Evolutionary conservation across 2,329 filamentous ascomycete genomes (phyloP).

Genomic region (Diaporthe eres): DNA sequence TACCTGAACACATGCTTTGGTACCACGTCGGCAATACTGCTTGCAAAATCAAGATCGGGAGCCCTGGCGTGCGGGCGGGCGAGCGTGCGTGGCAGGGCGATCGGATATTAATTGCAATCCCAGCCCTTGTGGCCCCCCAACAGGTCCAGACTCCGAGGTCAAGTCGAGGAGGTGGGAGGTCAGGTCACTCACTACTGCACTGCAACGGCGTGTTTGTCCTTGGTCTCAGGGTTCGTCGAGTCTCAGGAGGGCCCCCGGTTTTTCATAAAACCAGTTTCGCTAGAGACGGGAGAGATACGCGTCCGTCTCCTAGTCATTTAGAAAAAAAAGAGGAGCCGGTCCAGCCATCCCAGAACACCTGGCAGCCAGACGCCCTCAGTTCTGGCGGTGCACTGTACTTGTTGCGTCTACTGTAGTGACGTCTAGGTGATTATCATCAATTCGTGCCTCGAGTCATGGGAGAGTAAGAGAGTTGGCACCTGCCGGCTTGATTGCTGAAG

Average conservation of each 20-base stretch:
- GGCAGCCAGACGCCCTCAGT: constrained; percentile 19
- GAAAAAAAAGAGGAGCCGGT: constrained; percentile 17
- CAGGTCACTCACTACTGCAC: constrained; percentile 3
- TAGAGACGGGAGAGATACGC: constrained; percentile 22
- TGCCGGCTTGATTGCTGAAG: not conserved
- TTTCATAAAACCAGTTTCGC: constrained; percentile 39
- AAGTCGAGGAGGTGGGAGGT: not conserved
- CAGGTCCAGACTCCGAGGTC: not conserved
- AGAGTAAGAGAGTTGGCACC: not conserved
- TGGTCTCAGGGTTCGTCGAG: constrained; percentile 5
- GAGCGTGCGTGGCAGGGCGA: constrained; percentile 27
- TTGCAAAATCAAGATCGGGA: constrained; percentile 8
- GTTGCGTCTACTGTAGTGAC: not conserved
- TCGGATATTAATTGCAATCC: constrained; percentile 28
- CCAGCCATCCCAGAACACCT: not conserved
- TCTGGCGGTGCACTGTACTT: no score
- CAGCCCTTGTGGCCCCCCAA: not conserved
- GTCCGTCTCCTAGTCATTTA: constrained; percentile 25
- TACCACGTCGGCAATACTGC: not conserved
- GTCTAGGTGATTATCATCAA: constrained; percentile 13
- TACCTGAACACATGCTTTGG: not conserved
- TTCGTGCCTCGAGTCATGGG: constrained; percentile 1
- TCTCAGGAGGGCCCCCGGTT: constrained; percentile 26
- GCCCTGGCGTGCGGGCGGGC: not conserved
- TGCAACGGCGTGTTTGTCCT: constrained; percentile 13